These are phyloP conservation scores for Simmondsia chinensis DNA, from an alignment of 148 eudicot species.

Conservation along the genomic window DNA sequence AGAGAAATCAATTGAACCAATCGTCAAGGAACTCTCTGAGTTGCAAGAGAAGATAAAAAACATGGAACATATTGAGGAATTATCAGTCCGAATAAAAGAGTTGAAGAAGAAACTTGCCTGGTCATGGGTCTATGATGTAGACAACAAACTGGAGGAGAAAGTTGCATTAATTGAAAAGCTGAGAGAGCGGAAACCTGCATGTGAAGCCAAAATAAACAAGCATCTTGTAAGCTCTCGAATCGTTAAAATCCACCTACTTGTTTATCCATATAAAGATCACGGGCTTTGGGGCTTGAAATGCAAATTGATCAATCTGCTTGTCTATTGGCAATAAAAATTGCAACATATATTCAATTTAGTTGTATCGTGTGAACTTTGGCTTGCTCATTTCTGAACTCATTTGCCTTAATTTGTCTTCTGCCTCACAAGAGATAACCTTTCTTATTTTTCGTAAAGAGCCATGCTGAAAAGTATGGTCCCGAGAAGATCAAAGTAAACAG, in stretches of 20 bases:
- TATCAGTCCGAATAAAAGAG: conserved; percentile 49
- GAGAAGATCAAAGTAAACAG: too few relatives aligned
- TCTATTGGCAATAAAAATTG: too few relatives aligned
- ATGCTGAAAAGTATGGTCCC: too few relatives aligned
- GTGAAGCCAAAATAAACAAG: conserved; percentile 48
- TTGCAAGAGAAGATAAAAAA: conserved; percentile 73
- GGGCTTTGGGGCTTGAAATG: too few relatives aligned
- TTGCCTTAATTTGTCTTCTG: too few relatives aligned
- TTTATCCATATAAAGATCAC: background rate
- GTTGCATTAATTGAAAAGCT: conserved; percentile 34
- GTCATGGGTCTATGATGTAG: conserved; percentile 79
- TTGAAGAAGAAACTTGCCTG: conserved; percentile 84
- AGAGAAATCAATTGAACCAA: conserved; percentile 70
- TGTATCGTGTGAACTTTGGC: too few relatives aligned
- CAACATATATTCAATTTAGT: too few relatives aligned
- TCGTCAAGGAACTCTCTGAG: conserved; percentile 59
- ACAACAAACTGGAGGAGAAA: conserved; percentile 44
- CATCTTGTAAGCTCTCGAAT: conserved; percentile 36
- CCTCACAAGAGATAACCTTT: too few relatives aligned
- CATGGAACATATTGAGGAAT: conserved; percentile 82
- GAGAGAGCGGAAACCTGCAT: conserved; percentile 43
- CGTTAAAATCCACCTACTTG: background rate
- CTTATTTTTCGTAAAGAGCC: too few relatives aligned
- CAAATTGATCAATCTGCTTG: too few relatives aligned
- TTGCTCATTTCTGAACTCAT: too few relatives aligned